Evolutionary conservation across 345 rosid species (phyloP).

Genomic region (Eutrema heterophyllum): DNA sequence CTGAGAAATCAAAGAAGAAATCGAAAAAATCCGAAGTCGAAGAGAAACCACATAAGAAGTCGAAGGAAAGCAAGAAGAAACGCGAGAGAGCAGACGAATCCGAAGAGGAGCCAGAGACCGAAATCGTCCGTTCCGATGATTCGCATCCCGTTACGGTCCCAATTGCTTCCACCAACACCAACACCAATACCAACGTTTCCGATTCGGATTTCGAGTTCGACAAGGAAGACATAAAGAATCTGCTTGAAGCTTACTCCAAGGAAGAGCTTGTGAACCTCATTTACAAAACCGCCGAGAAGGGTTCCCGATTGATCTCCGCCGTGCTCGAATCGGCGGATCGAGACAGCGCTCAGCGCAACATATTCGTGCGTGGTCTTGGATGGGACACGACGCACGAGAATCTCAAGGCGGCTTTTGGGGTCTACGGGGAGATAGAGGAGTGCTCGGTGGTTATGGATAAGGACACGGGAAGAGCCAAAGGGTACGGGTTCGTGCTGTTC

Average conservation of each 20-base stretch:
- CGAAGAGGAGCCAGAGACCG: slow-evolving; percentile 11
- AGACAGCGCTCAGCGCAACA: slow-evolving; percentile 29
- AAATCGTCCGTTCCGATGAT: neutral
- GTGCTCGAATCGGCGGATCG: slow-evolving; percentile 29
- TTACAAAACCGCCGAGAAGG: slow-evolving; percentile 23
- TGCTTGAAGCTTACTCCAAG: slow-evolving; percentile 43
- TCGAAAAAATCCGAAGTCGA: slow-evolving; percentile 4
- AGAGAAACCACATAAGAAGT: slow-evolving; percentile 18
- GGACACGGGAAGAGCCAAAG: slow-evolving; percentile 33
- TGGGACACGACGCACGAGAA: slow-evolving; percentile 38
- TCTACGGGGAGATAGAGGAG: slow-evolving; percentile 31
- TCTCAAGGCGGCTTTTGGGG: slow-evolving; percentile 30
- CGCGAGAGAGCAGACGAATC: slow-evolving; percentile 22
- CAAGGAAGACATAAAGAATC: slow-evolving; percentile 21
- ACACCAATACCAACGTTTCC: neutral
- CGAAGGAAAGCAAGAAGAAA: slow-evolving; percentile 26
- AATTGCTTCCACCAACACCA: neutral
- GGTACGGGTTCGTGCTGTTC: slow-evolving; percentile 36
- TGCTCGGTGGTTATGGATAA: slow-evolving; percentile 38
- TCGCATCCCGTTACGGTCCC: slow-evolving; percentile 6
- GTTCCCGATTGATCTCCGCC: slow-evolving; percentile 22
- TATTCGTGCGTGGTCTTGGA: slow-evolving; percentile 41
- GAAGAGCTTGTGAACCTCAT: slow-evolving; percentile 47
- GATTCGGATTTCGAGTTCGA: slow-evolving; percentile 35
- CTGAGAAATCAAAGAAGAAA: slow-evolving; percentile 25